Conservation (phyloP, 768 basidiomycete species). For the Kwoniella sp. region DNA sequence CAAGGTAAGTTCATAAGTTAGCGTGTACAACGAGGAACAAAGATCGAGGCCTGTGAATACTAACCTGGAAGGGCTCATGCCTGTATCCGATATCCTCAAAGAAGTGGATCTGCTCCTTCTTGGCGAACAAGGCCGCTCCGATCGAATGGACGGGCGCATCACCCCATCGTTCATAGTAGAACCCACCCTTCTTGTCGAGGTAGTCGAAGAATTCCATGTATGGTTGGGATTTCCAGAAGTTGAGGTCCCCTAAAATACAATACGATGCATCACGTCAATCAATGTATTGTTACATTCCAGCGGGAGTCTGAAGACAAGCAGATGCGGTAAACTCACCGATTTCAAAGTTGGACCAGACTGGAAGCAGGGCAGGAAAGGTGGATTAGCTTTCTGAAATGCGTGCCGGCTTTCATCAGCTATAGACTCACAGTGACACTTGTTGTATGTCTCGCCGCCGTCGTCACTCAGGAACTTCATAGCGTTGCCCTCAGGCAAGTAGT, state of each 20-base stretch:
- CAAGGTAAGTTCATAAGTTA: no score
- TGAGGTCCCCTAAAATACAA: conserved; percentile 60
- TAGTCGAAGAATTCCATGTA: conserved; percentile 82
- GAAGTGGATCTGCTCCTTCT: conserved; percentile 88
- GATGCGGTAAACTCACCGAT: conserved; percentile 68
- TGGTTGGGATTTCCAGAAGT: conserved; percentile 79
- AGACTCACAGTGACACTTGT: conserved; percentile 70
- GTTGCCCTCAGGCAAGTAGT: conserved; percentile 67
- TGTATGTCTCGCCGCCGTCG: conserved; percentile 71
- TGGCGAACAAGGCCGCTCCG: conserved; percentile 83
- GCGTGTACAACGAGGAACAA: no score
- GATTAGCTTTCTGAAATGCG: no score
- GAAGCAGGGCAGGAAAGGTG: background rate
- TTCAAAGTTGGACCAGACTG: conserved; percentile 94
- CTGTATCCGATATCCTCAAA: conserved; percentile 93
- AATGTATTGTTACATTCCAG: no score
- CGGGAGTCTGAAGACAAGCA: no score
- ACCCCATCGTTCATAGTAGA: conserved; percentile 81
- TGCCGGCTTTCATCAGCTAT: conserved; percentile 8
- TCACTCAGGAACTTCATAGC: conserved; percentile 75
- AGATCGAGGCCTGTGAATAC: conserved; percentile 62
- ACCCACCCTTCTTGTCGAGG: conserved; percentile 77
- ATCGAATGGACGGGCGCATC: conserved; percentile 91
- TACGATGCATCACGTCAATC: background rate
- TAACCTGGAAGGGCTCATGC: conserved; percentile 93